Evolutionary conservation across 2,329 filamentous ascomycete species (phyloP).

Genomic region (Helotiales sp.): DNA sequence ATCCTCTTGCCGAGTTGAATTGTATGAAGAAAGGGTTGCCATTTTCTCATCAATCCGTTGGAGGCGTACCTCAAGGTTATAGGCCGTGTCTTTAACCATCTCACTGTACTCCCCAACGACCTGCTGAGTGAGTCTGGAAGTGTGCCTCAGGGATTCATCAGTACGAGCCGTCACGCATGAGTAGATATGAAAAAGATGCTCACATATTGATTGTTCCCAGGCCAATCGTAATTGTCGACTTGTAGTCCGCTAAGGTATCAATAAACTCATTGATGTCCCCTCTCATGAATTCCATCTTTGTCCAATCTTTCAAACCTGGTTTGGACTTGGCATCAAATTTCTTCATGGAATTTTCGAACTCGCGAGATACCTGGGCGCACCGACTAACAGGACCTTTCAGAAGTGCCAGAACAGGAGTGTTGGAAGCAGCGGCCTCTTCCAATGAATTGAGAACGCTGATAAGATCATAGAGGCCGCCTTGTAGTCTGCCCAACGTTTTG

Average conservation of each 20-base stretch:
- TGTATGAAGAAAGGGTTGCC: conserved; percentile 19
- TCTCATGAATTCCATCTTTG: conserved; percentile 49
- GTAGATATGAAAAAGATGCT: conserved; percentile 23
- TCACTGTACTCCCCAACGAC: conserved; percentile 47
- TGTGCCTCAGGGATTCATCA: conserved; percentile 41
- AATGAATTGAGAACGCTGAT: conserved; percentile 43
- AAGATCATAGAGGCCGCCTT: conserved; percentile 44
- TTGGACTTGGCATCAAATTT: conserved; percentile 44
- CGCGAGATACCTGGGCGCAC: conserved; percentile 46
- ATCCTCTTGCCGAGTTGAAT: conserved; percentile 30
- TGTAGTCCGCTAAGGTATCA: conserved; percentile 47
- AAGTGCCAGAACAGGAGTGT: conserved; percentile 41
- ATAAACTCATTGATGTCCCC: conserved; percentile 49
- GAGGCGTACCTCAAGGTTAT: conserved; percentile 45
- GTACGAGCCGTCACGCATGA: conserved; percentile 22
- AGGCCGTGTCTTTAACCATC: conserved; percentile 46
- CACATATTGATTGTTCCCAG: conserved; percentile 47
- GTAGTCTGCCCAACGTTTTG: conserved; percentile 44
- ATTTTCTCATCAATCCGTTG: conserved; percentile 47
- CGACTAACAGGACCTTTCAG: conserved; percentile 45
- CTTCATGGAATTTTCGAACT: conserved; percentile 47
- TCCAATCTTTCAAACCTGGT: conserved; percentile 46
- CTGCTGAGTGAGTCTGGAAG: conserved; percentile 42
- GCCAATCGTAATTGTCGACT: conserved; percentile 47
- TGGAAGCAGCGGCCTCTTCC: conserved; percentile 34